These are phyloP conservation scores for Globisporangium nodosum DNA, from an alignment of 352 stramenopile genomes.

Conservation along the genomic window DNA sequence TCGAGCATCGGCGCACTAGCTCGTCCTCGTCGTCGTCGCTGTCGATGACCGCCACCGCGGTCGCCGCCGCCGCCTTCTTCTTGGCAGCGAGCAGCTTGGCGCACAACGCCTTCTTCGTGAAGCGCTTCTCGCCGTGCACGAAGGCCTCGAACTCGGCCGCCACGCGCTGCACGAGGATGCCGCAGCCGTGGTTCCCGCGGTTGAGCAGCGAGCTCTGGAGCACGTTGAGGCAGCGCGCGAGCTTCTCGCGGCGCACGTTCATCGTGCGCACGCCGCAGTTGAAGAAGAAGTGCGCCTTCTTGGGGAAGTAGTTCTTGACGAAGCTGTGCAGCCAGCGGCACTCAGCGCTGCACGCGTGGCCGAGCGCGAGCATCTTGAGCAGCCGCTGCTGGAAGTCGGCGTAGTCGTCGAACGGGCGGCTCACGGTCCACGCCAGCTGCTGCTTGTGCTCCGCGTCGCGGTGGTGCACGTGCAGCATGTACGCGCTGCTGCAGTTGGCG, in stretches of 20 bases:
- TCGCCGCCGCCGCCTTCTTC: neutral
- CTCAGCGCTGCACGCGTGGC: conserved; percentile 52
- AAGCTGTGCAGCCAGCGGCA: conserved; percentile 66
- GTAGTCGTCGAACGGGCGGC: conserved; percentile 34
- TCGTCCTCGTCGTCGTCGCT: conserved; percentile 4
- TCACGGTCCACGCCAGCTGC: no score
- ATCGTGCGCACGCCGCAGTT: neutral
- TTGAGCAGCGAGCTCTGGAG: conserved; percentile 28
- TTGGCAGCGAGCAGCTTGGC: neutral
- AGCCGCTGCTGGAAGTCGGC: conserved; percentile 40
- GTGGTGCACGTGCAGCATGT: conserved; percentile 7
- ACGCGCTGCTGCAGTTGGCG: conserved; percentile 3
- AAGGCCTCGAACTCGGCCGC: conserved; percentile 20
- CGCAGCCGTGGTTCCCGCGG: conserved; percentile 31
- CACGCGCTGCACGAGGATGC: conserved; percentile 26
- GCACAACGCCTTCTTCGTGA: neutral
- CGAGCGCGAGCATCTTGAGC: conserved; percentile 36
- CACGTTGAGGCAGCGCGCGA: conserved; percentile 25
- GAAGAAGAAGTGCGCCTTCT: conserved; percentile 25
- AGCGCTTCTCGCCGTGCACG: conserved; percentile 4
- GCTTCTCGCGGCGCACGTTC: conserved; percentile 16
- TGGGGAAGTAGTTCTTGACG: conserved; percentile 56
- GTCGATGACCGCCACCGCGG: neutral
- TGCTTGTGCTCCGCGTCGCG: neutral
- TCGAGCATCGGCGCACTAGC: conserved; percentile 2